Evolutionary conservation across 1,284 basidiomycete species (phyloP), one percentile per base, ranked within the genome.

Genomic region (Porodaedalea pini): DNA sequence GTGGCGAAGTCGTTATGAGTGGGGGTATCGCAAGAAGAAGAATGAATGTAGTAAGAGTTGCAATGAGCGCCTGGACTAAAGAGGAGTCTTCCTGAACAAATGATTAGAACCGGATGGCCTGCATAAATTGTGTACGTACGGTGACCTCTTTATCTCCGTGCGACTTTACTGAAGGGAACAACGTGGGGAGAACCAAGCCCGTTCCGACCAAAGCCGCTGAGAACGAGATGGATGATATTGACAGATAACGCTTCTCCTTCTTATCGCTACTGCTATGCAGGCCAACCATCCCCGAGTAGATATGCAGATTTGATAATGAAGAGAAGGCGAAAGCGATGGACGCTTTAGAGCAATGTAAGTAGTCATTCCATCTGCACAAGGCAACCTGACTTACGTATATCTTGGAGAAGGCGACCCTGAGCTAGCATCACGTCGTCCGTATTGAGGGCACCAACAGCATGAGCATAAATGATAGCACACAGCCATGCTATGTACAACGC

Each of bases 311-410:
- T 58, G 79, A 78, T 6, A 80, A 73, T 0, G 86, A 82, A 15
- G 82, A 76, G 64, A 87, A 88, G 11, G 82, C 74, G 64, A 89
- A 88, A 4, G 81, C 78, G 29, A 77, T 77, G 2, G 73, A 73
- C 39, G 75, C 85, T 82, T 62, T 57, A 36, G 56, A 60, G 60
- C 7, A 21, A 31, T 54, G 25, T 25, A 23, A 49, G 36, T 40
- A 25, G 40, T 7, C 6, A 32, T 29, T 36, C 43, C 53, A 55
- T n/a, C 1, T 19, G 1, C 44, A 25, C 8, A 19, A 29, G 13
- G n/a, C 43, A 51, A 51, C 47, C 39, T 54, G 27, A 80, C 83
- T 59, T 62, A 88, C 87, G 78, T 56, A 82, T 75, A 61, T 80
- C 81, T 64, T 83, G 78, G 83, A 84, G 86, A 36, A 86, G 70